Evolutionary conservation across 1,139 yeast species (phyloP).

Genomic region (Saccharomyces hybrid): DNA sequence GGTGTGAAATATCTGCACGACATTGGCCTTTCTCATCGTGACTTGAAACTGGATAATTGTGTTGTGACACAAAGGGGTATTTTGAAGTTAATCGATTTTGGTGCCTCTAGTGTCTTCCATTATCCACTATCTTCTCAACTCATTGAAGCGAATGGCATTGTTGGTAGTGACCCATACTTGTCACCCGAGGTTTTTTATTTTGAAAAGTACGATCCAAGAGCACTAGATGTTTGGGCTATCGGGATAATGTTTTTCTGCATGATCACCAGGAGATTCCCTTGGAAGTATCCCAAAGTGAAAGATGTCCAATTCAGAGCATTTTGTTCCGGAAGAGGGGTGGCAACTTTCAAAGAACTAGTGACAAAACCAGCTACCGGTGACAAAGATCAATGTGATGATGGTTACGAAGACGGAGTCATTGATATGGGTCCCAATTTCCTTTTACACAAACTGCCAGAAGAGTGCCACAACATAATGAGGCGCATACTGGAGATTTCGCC

Average conservation of each 20-base stretch:
- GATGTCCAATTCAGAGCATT: constrained; percentile 69
- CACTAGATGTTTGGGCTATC: constrained; percentile 88
- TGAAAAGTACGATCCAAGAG: constrained; percentile 76
- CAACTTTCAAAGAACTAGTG: constrained; percentile 26
- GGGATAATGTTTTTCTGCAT: constrained; percentile 92
- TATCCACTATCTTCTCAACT: constrained; percentile 76
- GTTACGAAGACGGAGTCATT: constrained; percentile 15
- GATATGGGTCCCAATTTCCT: constrained; percentile 55
- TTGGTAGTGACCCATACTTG: constrained; percentile 91
- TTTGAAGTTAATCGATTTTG: constrained; percentile 85
- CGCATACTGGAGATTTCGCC: constrained; percentile 68
- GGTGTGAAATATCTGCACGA: constrained; percentile 78
- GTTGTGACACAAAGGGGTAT: constrained; percentile 78
- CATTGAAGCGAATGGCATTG: constrained; percentile 77
- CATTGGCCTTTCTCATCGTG: constrained; percentile 87
- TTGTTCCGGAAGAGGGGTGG: constrained; percentile 20
- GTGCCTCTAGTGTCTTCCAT: constrained; percentile 83
- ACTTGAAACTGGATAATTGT: constrained; percentile 85
- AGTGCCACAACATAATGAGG: constrained; percentile 49
- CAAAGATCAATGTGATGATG: constrained; percentile 24
- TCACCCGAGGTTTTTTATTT: constrained; percentile 82
- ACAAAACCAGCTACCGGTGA: constrained; percentile 16
- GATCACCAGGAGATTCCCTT: constrained; percentile 85
- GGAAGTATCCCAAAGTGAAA: constrained; percentile 79
- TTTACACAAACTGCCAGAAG: constrained; percentile 53